Conservation (phyloP, 2,329 filamentous ascomycete species). For the Pestalotiopsis sp. region DNA sequence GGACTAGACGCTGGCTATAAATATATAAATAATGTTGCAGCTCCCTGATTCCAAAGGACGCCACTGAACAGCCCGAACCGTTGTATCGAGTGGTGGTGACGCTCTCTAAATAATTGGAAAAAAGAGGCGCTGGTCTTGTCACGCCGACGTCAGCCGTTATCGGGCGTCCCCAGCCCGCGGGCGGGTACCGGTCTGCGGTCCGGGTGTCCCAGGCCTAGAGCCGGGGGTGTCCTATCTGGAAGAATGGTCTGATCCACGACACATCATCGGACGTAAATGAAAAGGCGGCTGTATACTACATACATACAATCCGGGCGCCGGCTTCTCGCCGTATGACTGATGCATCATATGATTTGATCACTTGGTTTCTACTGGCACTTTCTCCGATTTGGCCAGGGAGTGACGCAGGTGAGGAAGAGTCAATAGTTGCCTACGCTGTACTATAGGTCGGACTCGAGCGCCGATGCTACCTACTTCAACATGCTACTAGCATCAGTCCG, state of each 20-base stretch:
- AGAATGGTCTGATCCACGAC: neutral
- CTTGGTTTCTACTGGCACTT: too few species aligned
- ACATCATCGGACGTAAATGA: neutral
- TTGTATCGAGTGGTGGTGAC: neutral
- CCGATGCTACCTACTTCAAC: too few species aligned
- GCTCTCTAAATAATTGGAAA: neutral
- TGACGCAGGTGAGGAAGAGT: too few species aligned
- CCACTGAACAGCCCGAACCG: neutral
- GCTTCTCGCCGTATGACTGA: too few species aligned
- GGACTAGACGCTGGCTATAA: neutral
- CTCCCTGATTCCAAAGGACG: neutral
- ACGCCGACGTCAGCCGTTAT: neutral
- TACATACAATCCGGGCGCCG: neutral
- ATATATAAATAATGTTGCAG: neutral
- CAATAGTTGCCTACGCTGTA: too few species aligned
- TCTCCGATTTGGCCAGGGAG: too few species aligned
- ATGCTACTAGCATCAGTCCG: too few species aligned
- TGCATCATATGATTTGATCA: too few species aligned
- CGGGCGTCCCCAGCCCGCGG: neutral
- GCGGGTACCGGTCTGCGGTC: neutral
- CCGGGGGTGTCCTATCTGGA: neutral
- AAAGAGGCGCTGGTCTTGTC: neutral
- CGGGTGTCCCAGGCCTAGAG: neutral
- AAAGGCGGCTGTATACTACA: neutral
- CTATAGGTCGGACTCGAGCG: too few species aligned